A percentile compares a stretch with the other conserved stretches of the same genome.
Conservation (phyloP, 495 filamentous ascomycete genomes). For the Aspergillus campestris region DNA sequence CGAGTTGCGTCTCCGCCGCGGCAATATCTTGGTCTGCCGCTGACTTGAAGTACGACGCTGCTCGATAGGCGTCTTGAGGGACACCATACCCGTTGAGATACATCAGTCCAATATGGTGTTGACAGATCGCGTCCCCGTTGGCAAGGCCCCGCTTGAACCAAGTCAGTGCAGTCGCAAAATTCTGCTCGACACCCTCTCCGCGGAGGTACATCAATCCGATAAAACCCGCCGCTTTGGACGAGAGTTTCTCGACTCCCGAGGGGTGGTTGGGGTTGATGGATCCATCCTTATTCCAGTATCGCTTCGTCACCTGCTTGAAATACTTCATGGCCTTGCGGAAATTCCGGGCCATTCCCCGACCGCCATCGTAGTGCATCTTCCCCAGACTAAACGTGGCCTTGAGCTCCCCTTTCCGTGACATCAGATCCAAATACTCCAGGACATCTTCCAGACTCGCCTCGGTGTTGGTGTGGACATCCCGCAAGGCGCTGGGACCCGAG, state of each 20-base stretch:
- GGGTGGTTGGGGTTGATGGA: constrained; percentile 45
- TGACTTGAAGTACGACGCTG: constrained; percentile 71
- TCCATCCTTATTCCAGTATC: constrained; percentile 81
- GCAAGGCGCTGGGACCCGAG: constrained; percentile 75
- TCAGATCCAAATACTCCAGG: constrained; percentile 86
- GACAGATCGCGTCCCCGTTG: constrained; percentile 76
- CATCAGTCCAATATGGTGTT: constrained; percentile 80
- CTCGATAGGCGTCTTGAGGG: constrained; percentile 60
- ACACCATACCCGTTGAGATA: constrained; percentile 80
- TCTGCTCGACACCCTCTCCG: constrained; percentile 81
- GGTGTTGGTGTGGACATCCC: constrained; percentile 59
- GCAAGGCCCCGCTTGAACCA: constrained; percentile 83
- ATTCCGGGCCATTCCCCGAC: constrained; percentile 64
- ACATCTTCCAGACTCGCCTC: constrained; percentile 86
- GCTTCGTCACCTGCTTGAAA: constrained; percentile 71
- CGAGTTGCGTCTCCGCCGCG: constrained; percentile 74
- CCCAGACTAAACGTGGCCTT: constrained; percentile 87
- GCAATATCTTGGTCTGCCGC: constrained; percentile 80
- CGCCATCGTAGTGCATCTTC: constrained; percentile 84
- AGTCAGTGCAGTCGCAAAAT: constrained; percentile 59
- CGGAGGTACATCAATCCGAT: constrained; percentile 89
- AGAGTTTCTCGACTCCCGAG: constrained; percentile 65
- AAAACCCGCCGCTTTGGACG: constrained; percentile 83
- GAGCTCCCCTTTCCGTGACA: constrained; percentile 88
- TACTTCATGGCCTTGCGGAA: constrained; percentile 68